Base-by-base conservation (phyloP, 371 early-diverging fungal genomes). In the Entomophthora muscae region DNA sequence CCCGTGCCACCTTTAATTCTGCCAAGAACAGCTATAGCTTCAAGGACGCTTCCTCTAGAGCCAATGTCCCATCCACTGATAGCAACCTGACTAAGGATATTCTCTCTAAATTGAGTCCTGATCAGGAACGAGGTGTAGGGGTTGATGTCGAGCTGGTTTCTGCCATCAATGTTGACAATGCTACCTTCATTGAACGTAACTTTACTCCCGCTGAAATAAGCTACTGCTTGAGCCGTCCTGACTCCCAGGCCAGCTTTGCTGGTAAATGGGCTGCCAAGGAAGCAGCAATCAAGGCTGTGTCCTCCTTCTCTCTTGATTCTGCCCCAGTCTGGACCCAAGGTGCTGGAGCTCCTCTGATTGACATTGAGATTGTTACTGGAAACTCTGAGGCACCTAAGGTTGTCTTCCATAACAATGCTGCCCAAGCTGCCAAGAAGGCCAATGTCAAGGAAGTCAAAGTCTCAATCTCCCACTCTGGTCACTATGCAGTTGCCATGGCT, bases 111-210 rank as follows among this genome's bases (percentile, higher is more conserved):
- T 57, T 68, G 72, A 0, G 76, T 88, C 33, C 68, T 85, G 27
- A 10, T 12, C 10, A 55, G 12, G 77, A 81, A 68, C 68, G 69
- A 5, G 88, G 85, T 53, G 83, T 95, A 26, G 95, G 95, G 65
- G 87, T 95, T 28, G 96, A 95, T 70, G 90, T 94, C 22, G 93
- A 95, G 75, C 76, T 95, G 78, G n/a, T n/a, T n/a, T n/a, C n/a
- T n/a, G n/a, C n/a, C n/a, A n/a, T n/a, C n/a, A n/a, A n/a, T n/a
- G n/a, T 83, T 52, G 85, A 86, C 59, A 93, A 91, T 75, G 76
- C 78, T 28, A 84, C 80, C 0, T 95, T 95, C 70, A 68, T 95
- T 58, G 84, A 86, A 68, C 89, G 95, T 72, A 95, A 95, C 82
- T 93, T 93, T 65, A 90, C 95, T 2, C 51, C 58, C 5, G 72